phyloP scores from a whole-genome alignment of 2,329 filamentous ascomycete genomes.

The Plenodomus lindquistii region DNA sequence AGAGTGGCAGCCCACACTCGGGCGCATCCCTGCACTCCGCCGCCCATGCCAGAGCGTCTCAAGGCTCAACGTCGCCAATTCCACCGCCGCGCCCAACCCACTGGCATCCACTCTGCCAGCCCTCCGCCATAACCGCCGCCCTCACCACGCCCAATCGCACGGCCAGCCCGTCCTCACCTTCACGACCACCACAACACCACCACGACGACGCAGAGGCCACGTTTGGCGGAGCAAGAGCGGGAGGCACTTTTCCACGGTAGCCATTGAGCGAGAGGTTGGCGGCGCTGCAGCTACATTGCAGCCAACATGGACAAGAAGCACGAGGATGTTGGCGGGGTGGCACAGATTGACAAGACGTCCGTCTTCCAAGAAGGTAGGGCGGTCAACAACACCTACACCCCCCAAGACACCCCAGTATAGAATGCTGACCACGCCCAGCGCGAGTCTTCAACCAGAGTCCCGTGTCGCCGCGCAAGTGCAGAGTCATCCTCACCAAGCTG shows the following conservation, averaged over 20 bases:
- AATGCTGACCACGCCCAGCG: constrained; percentile 60
- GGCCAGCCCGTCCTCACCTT: constrained; percentile 11
- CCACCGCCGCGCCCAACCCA: constrained; percentile 19
- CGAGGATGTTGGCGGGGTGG: constrained; percentile 93
- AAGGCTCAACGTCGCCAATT: constrained; percentile 44
- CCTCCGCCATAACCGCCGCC: constrained; percentile 1
- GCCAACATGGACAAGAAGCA: constrained; percentile 79
- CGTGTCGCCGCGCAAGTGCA: constrained; percentile 95
- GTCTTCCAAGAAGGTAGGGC: constrained; percentile 94
- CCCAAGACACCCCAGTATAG: constrained; percentile 7
- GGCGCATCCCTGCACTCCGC: constrained; percentile 37
- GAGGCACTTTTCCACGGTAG: constrained; percentile 25
- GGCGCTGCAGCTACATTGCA: constrained; percentile 24
- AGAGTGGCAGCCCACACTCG: constrained; percentile 35
- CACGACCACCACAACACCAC: constrained; percentile 2
- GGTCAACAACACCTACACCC: constrained; percentile 1
- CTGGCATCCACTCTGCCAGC: constrained; percentile 7
- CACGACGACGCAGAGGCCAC: constrained; percentile 36
- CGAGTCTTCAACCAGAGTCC: constrained; percentile 97
- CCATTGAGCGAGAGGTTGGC: constrained; percentile 19
- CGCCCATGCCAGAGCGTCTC: constrained; percentile 20
- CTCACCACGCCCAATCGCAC: constrained; percentile 10
- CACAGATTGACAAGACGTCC: constrained; percentile 96
- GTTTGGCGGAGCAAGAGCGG: constrained; percentile 39
- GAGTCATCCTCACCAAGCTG: constrained; percentile 90